A percentile compares a stretch with the other conserved stretches of the same genome.
These are phyloP conservation scores for Diaporthe capsici DNA, from an alignment of 2,329 filamentous ascomycete genomes.

Conservation along the genomic window DNA sequence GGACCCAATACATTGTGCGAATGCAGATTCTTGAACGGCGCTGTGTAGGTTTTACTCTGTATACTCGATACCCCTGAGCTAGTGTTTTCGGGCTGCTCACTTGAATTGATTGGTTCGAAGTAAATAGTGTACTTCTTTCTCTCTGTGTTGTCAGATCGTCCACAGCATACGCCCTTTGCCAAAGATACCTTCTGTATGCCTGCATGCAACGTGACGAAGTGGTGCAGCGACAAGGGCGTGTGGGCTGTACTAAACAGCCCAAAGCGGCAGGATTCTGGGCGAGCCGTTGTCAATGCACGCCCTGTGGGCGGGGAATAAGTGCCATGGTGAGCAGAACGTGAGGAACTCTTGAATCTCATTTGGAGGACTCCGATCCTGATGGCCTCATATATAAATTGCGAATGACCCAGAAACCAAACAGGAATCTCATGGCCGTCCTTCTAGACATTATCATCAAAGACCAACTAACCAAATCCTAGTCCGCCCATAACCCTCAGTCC, in stretches of 20 bases:
- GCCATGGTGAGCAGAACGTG: not conserved
- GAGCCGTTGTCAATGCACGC: slow-evolving; percentile 16
- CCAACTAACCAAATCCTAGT: not conserved
- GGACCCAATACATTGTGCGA: slow-evolving; percentile 1
- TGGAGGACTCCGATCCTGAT: not conserved
- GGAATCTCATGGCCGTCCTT: not conserved
- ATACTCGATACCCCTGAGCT: slow-evolving; percentile 40
- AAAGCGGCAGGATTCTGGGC: slow-evolving; percentile 23
- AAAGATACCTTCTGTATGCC: not conserved
- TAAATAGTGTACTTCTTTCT: not conserved
- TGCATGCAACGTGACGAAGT: not conserved
- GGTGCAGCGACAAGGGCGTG: slow-evolving; percentile 16
- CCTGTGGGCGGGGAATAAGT: slow-evolving; percentile 25
- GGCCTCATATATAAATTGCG: not conserved
- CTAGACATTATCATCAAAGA: too few species aligned
- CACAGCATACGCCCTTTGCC: not conserved
- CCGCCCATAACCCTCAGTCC: not conserved
- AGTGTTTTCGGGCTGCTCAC: slow-evolving; percentile 19
- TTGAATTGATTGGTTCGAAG: slow-evolving; percentile 29
- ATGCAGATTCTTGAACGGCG: slow-evolving; percentile 15
- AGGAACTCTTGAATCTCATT: not conserved
- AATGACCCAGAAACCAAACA: not conserved
- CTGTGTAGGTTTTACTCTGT: slow-evolving; percentile 41
- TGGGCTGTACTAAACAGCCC: not conserved
- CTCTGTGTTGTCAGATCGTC: not conserved